Percentiles rank a stretch among this genome's conserved stretches.
phyloP scores from a whole-genome alignment of 345 rosid genomes.

The Populus alba region DNA sequence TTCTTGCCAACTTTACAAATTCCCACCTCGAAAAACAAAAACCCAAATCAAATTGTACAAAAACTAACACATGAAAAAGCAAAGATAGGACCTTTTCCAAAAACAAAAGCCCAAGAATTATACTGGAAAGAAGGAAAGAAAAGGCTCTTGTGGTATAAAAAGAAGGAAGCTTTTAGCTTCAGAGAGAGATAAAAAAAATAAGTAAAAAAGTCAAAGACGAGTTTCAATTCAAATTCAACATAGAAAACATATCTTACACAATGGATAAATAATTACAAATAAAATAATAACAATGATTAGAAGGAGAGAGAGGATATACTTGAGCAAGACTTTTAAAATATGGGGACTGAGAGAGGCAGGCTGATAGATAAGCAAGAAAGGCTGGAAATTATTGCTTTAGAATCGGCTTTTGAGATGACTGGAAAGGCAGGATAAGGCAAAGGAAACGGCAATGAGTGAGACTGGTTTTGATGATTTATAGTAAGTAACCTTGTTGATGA shows the following conservation, averaged over 20 bases:
- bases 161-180: neutral
- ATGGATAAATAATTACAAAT: neutral
- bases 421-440: neutral
- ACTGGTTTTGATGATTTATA: neutral
- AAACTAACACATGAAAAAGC: neutral
- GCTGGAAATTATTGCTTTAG: neutral
- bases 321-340: neutral
- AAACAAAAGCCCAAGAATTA: too few relatives aligned
- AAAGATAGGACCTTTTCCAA: neutral
- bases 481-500: neutral
- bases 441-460: neutral
- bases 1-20: neutral
- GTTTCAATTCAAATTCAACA: conserved; percentile 15
- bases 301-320: conserved; percentile 3
- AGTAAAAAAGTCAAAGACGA: neutral
- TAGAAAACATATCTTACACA: neutral
- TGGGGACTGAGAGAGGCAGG: neutral
- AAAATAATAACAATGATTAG: neutral
- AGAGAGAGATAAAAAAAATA: neutral
- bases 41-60: conserved; percentile 6
- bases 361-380: conserved; percentile 3
- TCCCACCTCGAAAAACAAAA: conserved; percentile 8
- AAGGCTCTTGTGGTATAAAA: neutral
- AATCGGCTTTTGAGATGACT: conserved; percentile 1
- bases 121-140: too few relatives aligned